These are phyloP conservation scores for Allantophomopsis cytisporea DNA, from an alignment of 2,329 filamentous ascomycete genomes.

Conservation along the genomic window DNA sequence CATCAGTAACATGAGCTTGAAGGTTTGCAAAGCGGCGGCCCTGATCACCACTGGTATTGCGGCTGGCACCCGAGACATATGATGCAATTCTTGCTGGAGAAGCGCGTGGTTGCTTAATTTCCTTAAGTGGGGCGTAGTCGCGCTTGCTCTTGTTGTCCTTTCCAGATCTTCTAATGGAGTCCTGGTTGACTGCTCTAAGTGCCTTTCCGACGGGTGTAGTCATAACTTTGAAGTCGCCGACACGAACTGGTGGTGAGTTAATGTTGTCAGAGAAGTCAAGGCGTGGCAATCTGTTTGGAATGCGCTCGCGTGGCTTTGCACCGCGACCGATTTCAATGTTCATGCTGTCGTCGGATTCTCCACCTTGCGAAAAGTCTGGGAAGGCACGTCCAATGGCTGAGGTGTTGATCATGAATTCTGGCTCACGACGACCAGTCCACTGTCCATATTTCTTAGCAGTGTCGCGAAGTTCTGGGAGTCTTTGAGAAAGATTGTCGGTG, in stretches of 20 bases:
- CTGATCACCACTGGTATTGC: conserved; percentile 19
- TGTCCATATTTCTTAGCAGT: conserved; percentile 19
- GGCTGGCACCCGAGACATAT: conserved; percentile 16
- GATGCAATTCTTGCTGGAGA: conserved; percentile 1
- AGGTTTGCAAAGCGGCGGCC: conserved; percentile 39
- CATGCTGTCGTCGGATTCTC: conserved; percentile 28
- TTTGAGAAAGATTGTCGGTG: conserved; percentile 6
- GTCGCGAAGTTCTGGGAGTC: conserved; percentile 15
- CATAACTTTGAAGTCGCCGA: conserved; percentile 27
- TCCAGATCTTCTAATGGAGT: conserved; percentile 1
- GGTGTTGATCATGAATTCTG: conserved; percentile 23
- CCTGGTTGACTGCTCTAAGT: conserved; percentile 1
- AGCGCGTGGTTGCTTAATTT: conserved; percentile 18
- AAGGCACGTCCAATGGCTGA: conserved; percentile 30
- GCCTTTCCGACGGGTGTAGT: conserved; percentile 13
- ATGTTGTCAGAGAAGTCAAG: conserved; percentile 32
- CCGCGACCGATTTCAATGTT: conserved; percentile 45
- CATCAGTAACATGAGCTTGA: conserved; percentile 35
- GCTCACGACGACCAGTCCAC: conserved; percentile 13
- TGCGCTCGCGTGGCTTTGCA: conserved; percentile 16
- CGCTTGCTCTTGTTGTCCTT: conserved; percentile 7
- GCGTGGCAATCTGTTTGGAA: conserved; percentile 12
- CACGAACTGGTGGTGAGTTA: conserved; percentile 24
- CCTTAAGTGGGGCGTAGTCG: conserved; percentile 20
- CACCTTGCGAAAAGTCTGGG: conserved; percentile 29